Conservation (phyloP, 305 asterid species). For the Fraxinus platypoda region DNA sequence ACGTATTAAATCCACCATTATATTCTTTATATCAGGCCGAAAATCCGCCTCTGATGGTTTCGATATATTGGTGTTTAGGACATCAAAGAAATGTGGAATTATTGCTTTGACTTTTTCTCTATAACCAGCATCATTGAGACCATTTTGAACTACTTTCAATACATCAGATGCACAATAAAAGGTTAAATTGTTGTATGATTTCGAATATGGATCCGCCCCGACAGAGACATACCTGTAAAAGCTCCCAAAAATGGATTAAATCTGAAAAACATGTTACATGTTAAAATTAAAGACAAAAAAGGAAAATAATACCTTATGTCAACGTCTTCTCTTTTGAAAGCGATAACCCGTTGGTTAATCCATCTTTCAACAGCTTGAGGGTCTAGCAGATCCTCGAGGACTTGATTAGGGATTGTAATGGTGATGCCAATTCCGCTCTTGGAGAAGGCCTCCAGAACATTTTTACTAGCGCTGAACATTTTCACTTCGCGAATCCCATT, state of each 20-base stretch:
- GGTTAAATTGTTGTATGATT: neutral
- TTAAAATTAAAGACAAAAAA: neutral
- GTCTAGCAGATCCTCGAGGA: neutral
- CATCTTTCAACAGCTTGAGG: neutral
- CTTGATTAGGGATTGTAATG: slow-evolving; percentile 26
- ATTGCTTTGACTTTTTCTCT: neutral
- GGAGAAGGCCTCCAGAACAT: slow-evolving; percentile 36
- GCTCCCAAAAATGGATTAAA: neutral
- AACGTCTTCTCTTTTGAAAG: neutral
- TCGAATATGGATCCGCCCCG: neutral
- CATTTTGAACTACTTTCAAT: neutral
- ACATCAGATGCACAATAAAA: neutral
- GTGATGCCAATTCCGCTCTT: slow-evolving; percentile 20
- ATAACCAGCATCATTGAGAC: neutral
- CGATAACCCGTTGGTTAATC: neutral
- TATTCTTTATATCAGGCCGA: slow-evolving; percentile 17
- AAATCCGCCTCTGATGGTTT: slow-evolving; percentile 22
- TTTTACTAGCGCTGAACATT: slow-evolving; percentile 24
- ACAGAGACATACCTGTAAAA: slow-evolving; percentile 24
- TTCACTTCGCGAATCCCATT: slow-evolving; percentile 33
- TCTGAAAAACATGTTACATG: neutral
- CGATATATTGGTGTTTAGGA: neutral
- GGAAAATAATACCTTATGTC: neutral
- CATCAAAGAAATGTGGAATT: slow-evolving; percentile 4
- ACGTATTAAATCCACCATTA: neutral